These are phyloP conservation scores for Rosa rugosa DNA, from an alignment of 306 rosid genomes.

Conservation along the genomic window DNA sequence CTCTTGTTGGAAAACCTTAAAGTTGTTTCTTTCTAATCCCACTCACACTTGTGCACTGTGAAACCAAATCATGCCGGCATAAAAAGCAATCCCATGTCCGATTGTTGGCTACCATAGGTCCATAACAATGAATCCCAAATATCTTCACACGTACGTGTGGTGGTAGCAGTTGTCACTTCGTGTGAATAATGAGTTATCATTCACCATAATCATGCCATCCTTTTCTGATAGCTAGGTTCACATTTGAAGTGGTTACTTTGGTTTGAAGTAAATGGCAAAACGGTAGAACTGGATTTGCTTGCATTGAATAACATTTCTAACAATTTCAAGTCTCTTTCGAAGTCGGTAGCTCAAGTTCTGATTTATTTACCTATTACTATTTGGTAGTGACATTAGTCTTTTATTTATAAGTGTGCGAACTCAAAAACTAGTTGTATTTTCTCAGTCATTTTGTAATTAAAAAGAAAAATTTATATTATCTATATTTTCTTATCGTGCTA, in stretches of 20 bases:
- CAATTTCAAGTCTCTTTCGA: too few relatives aligned
- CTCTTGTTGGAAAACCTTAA: constrained; percentile 29
- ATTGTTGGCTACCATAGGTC: constrained; percentile 18
- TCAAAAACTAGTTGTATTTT: too few relatives aligned
- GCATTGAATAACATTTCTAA: background rate
- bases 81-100: constrained; percentile 38
- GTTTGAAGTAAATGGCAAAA: background rate
- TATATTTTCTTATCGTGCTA: background rate
- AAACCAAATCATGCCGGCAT: constrained; percentile 32
- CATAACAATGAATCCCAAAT: background rate
- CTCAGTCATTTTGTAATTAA: too few relatives aligned
- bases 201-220: constrained; percentile 1
- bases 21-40: constrained; percentile 24
- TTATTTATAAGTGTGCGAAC: too few relatives aligned
- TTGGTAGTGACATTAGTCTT: background rate
- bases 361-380: background rate
- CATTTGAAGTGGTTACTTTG: background rate
- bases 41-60: constrained; percentile 11
- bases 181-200: background rate
- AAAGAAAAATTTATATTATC: too few relatives aligned
- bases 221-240: background rate
- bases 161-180: background rate
- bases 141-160: constrained; percentile 17
- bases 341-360: background rate
- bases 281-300: background rate